A percentile compares a stretch with the other conserved stretches of the same genome.
Conservation (phyloP, 306 rosid genomes). For the Citrullus colocynthis region DNA sequence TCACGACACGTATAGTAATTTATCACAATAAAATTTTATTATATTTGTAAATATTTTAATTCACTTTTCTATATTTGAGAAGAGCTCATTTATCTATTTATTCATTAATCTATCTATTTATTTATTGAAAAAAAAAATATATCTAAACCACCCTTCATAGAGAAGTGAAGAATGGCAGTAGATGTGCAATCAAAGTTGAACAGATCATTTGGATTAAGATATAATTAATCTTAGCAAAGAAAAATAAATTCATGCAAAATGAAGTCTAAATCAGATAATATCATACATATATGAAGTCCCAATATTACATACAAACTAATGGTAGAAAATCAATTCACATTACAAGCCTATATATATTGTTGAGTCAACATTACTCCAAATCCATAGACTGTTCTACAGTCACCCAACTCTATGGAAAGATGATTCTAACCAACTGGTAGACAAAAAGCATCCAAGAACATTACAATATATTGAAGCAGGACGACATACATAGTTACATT, state of each 20-base stretch:
- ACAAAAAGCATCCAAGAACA: not conserved
- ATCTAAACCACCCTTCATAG: not conserved
- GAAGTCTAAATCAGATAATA: not conserved
- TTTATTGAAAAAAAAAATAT: not conserved
- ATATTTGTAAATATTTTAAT: no score
- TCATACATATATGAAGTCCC: not conserved
- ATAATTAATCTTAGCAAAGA: not conserved
- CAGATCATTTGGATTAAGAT: not conserved
- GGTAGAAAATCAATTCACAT: not conserved
- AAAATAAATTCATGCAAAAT: not conserved
- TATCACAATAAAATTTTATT: no score
- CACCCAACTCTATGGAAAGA: not conserved
- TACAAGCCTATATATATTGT: slow-evolving; percentile 4
- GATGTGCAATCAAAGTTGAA: not conserved
- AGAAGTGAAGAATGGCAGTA: not conserved
- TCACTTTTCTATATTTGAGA: no score
- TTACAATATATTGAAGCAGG: not conserved
- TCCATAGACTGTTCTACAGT: not conserved
- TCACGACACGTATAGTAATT: no score
- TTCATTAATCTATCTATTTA: no score
- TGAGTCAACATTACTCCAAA: not conserved
- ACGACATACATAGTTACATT: not conserved
- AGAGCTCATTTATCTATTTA: no score
- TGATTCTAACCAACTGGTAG: not conserved
- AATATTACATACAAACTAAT: not conserved